phyloP scores from a whole-genome alignment of 1,284 basidiomycete genomes.

The Clitocybe nebularis region DNA sequence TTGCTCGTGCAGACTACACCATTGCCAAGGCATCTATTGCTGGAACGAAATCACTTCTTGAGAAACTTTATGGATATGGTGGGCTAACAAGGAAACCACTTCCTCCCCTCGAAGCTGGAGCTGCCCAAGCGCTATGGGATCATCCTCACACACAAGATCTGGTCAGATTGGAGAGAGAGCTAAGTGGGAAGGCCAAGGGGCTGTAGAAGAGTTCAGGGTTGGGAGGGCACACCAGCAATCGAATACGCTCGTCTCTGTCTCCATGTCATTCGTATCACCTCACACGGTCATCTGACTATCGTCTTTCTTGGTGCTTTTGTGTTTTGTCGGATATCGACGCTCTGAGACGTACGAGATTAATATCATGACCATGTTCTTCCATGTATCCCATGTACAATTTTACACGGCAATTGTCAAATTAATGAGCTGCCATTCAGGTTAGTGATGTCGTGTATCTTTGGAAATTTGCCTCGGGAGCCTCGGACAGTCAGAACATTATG shows the following conservation, averaged over 20 bases:
- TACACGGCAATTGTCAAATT: too few species aligned
- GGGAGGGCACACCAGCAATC: background rate
- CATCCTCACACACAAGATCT: constrained; percentile 68
- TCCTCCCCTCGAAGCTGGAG: constrained; percentile 53
- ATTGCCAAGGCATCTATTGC: constrained; percentile 77
- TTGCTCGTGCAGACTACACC: constrained; percentile 77
- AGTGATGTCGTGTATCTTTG: too few species aligned
- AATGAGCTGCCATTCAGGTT: too few species aligned
- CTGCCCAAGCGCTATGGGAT: constrained; percentile 59
- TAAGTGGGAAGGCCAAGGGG: constrained; percentile 37
- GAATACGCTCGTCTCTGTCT: background rate
- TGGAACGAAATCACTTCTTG: constrained; percentile 78
- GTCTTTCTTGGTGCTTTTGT: too few species aligned
- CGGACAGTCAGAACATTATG: too few species aligned
- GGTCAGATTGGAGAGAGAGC: constrained; percentile 60
- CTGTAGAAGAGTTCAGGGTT: background rate
- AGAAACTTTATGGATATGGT: constrained; percentile 74
- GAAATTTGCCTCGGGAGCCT: too few species aligned
- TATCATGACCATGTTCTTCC: too few species aligned
- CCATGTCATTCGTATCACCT: background rate
- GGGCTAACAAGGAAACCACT: constrained; percentile 75
- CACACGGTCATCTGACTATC: too few species aligned
- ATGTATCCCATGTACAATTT: too few species aligned
- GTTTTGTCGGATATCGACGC: too few species aligned
- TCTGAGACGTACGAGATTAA: too few species aligned